Conservation (phyloP, 192 early-diverging fungal species). For the Pecoramyces ruminantium region DNA sequence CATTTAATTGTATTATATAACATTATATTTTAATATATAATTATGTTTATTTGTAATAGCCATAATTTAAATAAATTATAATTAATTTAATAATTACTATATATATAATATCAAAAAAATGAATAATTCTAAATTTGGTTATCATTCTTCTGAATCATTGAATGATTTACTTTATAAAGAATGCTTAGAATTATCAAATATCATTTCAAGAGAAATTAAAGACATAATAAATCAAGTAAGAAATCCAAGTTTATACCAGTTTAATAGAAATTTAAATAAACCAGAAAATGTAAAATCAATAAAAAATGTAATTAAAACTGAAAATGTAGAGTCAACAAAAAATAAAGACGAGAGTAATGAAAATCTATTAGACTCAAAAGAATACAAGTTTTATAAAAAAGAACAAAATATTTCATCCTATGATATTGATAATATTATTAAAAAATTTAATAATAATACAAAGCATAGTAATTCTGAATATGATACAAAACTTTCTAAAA, state of each 20-base stretch:
- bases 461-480: background rate
- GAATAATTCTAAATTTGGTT: no score
- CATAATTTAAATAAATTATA: no score
- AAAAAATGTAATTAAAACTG: no score
- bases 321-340: no score
- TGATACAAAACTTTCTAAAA: background rate
- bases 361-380: background rate
- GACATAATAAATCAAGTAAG: background rate
- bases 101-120: no score
- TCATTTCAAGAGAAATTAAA: background rate
- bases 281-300: background rate
- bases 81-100: no score
- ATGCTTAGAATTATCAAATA: background rate
- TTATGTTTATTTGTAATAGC: no score
- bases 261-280: background rate
- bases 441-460: background rate
- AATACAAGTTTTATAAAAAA: background rate
- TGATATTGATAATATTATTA: background rate
- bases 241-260: background rate
- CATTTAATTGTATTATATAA: no score
- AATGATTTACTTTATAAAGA: background rate
- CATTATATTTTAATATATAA: no score
- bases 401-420: background rate
- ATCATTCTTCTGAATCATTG: no score
- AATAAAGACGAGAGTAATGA: no score